Percentiles rank a stretch among this genome's conserved stretches.
Conservation (phyloP, 768 basidiomycete genomes). For the Podaxis sp. region DNA sequence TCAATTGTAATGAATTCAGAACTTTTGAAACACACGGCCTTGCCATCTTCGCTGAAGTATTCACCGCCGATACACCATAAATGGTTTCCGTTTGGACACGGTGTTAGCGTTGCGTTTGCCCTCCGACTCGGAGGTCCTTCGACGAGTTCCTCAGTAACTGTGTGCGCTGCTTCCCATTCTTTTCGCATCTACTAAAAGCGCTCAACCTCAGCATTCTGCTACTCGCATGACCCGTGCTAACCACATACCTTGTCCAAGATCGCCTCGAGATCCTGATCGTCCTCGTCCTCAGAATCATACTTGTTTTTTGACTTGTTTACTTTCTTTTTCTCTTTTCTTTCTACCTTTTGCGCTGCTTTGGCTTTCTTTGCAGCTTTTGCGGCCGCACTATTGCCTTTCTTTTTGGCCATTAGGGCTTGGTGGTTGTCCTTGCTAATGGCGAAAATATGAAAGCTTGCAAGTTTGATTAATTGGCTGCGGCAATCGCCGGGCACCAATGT, state of each 20-base stretch:
- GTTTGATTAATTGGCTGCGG: background rate
- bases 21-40: conserved; percentile 48
- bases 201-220: background rate
- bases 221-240: background rate
- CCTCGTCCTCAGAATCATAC: conserved; percentile 23
- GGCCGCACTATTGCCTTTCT: conserved; percentile 42
- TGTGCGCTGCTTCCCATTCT: conserved; percentile 83
- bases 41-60: conserved; percentile 84
- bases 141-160: conserved; percentile 82
- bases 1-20: background rate
- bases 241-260: conserved; percentile 73
- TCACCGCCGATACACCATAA: conserved; percentile 87
- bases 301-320: conserved; percentile 36
- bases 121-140: conserved; percentile 80
- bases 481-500: background rate
- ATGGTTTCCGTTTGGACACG: conserved; percentile 78
- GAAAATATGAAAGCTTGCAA: background rate
- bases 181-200: conserved; percentile 61
- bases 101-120: conserved; percentile 78
- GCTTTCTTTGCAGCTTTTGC: conserved; percentile 67
- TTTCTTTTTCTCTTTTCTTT: conserved; percentile 68
- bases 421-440: background rate
- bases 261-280: conserved; percentile 76
- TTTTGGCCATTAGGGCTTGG: conserved; percentile 44
- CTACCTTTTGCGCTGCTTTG: conserved; percentile 64